phyloP scores from a whole-genome alignment of 2,329 filamentous ascomycete species.

The Monosporascus sp. region DNA sequence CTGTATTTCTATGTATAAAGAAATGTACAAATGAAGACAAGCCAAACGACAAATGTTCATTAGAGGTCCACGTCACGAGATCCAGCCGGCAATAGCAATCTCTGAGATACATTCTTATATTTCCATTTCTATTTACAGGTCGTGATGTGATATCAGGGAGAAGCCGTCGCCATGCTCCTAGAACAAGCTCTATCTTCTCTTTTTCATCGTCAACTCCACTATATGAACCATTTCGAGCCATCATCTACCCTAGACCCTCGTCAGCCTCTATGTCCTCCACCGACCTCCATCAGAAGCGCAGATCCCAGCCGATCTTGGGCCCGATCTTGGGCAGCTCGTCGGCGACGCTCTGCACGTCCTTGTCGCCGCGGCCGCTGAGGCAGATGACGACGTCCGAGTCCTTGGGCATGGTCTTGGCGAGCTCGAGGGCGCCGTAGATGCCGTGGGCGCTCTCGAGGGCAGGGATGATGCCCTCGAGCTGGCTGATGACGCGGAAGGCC shows the following conservation, averaged over 20 bases:
- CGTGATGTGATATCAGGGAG: background rate
- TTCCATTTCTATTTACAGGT: conserved; percentile 8
- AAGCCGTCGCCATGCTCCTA: too few relatives aligned
- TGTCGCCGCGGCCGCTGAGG: conserved; percentile 88
- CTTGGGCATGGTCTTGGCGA: conserved; percentile 89
- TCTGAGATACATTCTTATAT: background rate
- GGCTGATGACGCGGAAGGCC: conserved; percentile 77
- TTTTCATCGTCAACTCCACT: too few relatives aligned
- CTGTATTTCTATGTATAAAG: too few relatives aligned
- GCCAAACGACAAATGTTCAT: too few relatives aligned
- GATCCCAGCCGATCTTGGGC: conserved; percentile 75
- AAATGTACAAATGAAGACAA: too few relatives aligned
- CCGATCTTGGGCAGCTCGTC: conserved; percentile 87
- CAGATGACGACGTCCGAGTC: conserved; percentile 91
- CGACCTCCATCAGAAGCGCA: conserved; percentile 47
- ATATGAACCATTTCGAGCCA: too few relatives aligned
- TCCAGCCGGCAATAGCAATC: background rate
- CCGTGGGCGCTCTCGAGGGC: conserved; percentile 92
- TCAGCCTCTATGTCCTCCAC: background rate
- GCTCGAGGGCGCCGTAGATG: conserved; percentile 79
- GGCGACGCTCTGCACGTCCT: conserved; percentile 97
- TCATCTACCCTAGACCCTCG: too few relatives aligned
- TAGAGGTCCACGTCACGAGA: background rate
- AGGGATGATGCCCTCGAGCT: conserved; percentile 95
- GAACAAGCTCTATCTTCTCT: too few relatives aligned